Base-by-base conservation (phyloP, 768 basidiomycete species). In the Pulveroboletus sp. region DNA sequence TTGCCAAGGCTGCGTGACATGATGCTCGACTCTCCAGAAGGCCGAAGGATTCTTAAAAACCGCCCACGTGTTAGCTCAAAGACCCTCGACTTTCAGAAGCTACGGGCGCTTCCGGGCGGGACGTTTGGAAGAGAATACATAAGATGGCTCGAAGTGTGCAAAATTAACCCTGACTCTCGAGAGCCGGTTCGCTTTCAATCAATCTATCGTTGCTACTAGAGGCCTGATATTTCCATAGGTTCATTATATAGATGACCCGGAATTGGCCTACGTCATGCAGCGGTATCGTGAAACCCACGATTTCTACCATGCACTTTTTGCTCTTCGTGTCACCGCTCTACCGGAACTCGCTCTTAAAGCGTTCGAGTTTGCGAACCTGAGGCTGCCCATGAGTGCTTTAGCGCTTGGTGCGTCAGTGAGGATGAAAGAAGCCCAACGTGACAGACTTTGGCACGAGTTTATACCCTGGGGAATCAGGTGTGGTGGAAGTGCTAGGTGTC, bases 281-380 rank as follows among this genome's bases (percentile, higher is more conserved):
- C 86, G 95, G 43, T 99, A 98, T 67, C 86, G 95, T 21, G 94
- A 99, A 71, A 95, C 89, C 55, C 97, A 99, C 69, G 95, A 99
- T 70, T 87, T 98, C 57, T 97, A 97, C 64, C 97, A 99, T 63
- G 90, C 90, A 60, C 78, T 98, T 51, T 84, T 84, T 71, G 82
- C 82, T 58, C 77, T 98, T 9, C 94, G 93, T 0, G 92, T 97
- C 49, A 85, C 85, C 52, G 87, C 95, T 60, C 81, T 88, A 49
- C 90, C 87, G 40, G 97, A 99, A 65, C 78, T 99, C 25, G 91
- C 93, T 1, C 80, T 98, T 67, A 99, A 99, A 64, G 86, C 82
- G 58, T 93, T 98, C 60, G 97, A 98, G 67, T 87, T 94, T 50
- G 80, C 89, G 24, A 97, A 99, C 69, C 77, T 97, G 58, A 84